Percentiles rank a stretch among this genome's conserved stretches.
Evolutionary conservation across 2,329 filamentous ascomycete genomes (phyloP).

Genomic region (Fusarium piperis): DNA sequence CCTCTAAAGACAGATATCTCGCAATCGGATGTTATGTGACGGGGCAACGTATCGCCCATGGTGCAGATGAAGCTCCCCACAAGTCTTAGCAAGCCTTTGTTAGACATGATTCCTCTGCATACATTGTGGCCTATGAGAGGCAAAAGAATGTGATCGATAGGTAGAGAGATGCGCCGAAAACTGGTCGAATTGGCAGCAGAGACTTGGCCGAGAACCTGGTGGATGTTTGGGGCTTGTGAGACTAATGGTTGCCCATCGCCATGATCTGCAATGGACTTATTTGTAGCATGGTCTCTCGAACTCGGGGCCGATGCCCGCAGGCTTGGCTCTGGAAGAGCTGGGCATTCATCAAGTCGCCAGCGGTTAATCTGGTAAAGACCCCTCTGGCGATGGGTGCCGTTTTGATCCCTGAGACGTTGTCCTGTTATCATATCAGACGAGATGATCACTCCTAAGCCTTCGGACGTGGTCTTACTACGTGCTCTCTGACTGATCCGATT

Average conservation of each 20-base stretch:
- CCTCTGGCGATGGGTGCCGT: not conserved
- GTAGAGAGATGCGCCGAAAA: not conserved
- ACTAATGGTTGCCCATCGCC: accelerated
- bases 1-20: not conserved
- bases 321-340: not conserved
- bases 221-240: not conserved
- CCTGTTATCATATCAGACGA: not conserved
- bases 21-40: not conserved
- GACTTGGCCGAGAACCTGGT: not conserved
- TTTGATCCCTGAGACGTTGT: slow-evolving; percentile 2
- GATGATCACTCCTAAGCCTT: not conserved
- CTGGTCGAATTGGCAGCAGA: accelerated
- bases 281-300: not conserved
- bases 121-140: slow-evolving; percentile 26
- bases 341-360: slow-evolving; percentile 10
- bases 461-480: slow-evolving; percentile 5
- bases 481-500: slow-evolving; percentile 31
- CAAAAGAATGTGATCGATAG: slow-evolving; percentile 15
- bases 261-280: not conserved
- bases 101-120: slow-evolving; percentile 13
- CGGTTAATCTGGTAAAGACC: slow-evolving; percentile 16
- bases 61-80: not conserved
- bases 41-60: not conserved
- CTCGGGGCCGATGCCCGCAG: not conserved
- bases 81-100: slow-evolving; percentile 8